Evolutionary conservation across 2,329 filamentous ascomycete species (phyloP).

Genomic region (Trichoderma breve): DNA sequence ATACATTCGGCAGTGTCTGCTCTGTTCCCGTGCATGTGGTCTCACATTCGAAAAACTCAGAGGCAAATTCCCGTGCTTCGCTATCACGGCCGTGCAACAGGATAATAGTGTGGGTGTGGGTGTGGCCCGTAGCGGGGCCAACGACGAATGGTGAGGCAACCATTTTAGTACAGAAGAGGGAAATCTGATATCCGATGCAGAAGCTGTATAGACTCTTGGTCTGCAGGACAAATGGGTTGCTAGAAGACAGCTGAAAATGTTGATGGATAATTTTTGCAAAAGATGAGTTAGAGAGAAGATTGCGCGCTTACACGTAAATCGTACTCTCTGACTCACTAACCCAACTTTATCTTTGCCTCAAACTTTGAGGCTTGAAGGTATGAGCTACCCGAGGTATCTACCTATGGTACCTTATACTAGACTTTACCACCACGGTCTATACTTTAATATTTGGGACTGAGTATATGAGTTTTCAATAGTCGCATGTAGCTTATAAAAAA

Average conservation of each 20-base stretch:
- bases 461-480: no score
- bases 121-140: neutral
- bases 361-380: neutral
- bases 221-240: neutral
- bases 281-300: neutral
- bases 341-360: neutral
- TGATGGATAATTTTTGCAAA: neutral
- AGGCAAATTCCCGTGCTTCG: neutral
- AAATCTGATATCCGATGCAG: neutral
- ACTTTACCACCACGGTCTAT: no score
- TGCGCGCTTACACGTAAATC: neutral
- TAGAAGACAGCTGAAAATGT: neutral
- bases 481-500: no score
- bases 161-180: neutral
- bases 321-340: neutral
- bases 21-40: neutral
- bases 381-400: neutral
- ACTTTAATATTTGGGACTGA: no score
- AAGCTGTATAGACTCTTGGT: neutral
- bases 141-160: neutral
- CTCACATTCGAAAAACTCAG: constrained; percentile 6
- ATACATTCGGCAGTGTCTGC: neutral
- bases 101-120: neutral
- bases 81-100: constrained; percentile 4
- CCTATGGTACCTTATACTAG: neutral